These are phyloP conservation scores for Rosa rugosa DNA, from an alignment of 306 rosid species.

Conservation along the genomic window DNA sequence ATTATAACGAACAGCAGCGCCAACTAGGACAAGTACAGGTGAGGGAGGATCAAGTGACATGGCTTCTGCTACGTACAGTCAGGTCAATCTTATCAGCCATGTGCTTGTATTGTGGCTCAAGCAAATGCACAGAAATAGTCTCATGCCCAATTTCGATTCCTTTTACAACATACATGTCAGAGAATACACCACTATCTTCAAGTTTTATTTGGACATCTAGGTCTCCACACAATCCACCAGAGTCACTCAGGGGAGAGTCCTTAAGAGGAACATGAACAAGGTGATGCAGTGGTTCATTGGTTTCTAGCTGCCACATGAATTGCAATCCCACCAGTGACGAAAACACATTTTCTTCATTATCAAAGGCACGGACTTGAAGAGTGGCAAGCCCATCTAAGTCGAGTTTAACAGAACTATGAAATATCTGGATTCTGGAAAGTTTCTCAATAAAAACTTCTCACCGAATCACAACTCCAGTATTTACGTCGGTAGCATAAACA, in stretches of 20 bases:
- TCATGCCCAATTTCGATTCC: conserved; percentile 92
- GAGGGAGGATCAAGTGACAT: conserved; percentile 91
- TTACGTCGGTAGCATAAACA: conserved; percentile 78
- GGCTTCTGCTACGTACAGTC: conserved; percentile 98
- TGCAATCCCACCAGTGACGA: conserved; percentile 93
- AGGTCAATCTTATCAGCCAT: conserved; percentile 73
- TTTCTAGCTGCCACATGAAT: conserved; percentile 78
- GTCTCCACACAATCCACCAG: conserved; percentile 92
- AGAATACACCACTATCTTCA: conserved; percentile 89
- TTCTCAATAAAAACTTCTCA: conserved; percentile 90
- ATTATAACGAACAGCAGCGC: conserved; percentile 65
- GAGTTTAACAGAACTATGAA: conserved; percentile 84
- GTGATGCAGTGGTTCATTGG: conserved; percentile 52
- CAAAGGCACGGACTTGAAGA: conserved; percentile 82
- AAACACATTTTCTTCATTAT: conserved; percentile 84
- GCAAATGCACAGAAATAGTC: conserved; percentile 70
- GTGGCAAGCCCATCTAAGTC: conserved; percentile 97
- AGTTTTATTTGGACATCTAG: conserved; percentile 76
- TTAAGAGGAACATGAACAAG: conserved; percentile 86
- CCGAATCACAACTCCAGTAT: conserved; percentile 68
- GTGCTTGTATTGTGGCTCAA: conserved; percentile 62
- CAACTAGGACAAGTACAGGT: conserved; percentile 81
- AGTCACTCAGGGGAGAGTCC: conserved; percentile 89
- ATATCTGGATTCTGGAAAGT: conserved; percentile 79
- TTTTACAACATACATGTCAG: conserved; percentile 80